Percentiles rank a stretch among this genome's conserved stretches.
phyloP scores from a whole-genome alignment of 1,139 yeast genomes.

The Lodderomyces jiufengensis region DNA sequence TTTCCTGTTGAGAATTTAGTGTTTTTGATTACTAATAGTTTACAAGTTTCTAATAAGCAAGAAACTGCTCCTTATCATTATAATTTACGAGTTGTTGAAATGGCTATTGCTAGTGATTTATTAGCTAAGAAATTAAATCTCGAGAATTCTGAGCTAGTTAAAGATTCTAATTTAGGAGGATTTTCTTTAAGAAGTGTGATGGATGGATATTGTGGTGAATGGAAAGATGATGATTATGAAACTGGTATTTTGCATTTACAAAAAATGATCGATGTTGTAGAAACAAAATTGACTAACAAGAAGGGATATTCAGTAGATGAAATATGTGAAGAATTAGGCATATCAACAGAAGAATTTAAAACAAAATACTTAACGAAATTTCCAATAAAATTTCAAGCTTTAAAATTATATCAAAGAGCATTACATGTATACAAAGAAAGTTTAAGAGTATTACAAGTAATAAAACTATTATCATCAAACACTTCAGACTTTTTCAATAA shows the following conservation, averaged over 20 bases:
- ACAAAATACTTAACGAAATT: conserved; percentile 46
- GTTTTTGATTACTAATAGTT: conserved; percentile 62
- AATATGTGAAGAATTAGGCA: conserved; percentile 43
- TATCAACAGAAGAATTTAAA: conserved; percentile 42
- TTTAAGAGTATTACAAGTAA: conserved; percentile 52
- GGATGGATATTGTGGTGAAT: conserved; percentile 35
- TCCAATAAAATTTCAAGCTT: conserved; percentile 53
- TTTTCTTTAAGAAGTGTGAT: conserved; percentile 58
- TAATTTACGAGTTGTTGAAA: conserved; percentile 69
- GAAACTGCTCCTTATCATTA: conserved; percentile 70
- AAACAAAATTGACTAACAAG: conserved; percentile 14
- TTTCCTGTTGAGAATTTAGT: conserved; percentile 51
- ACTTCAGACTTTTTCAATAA: conserved; percentile 25
- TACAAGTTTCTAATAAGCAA: conserved; percentile 60
- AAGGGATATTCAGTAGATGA: conserved; percentile 51
- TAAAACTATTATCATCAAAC: conserved; percentile 30
- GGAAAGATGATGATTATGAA: conserved; percentile 49
- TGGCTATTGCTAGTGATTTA: conserved; percentile 58
- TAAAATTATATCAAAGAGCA: conserved; percentile 58
- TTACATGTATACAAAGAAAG: conserved; percentile 66
- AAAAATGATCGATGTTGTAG: conserved; percentile 41
- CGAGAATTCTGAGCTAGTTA: conserved; percentile 23
- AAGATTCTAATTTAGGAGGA: conserved; percentile 54
- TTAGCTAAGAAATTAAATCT: conserved; percentile 45
- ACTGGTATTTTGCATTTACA: conserved; percentile 40